These are phyloP conservation scores for Glutinoglossum americanum DNA, from an alignment of 495 filamentous ascomycete species.

Conservation along the genomic window DNA sequence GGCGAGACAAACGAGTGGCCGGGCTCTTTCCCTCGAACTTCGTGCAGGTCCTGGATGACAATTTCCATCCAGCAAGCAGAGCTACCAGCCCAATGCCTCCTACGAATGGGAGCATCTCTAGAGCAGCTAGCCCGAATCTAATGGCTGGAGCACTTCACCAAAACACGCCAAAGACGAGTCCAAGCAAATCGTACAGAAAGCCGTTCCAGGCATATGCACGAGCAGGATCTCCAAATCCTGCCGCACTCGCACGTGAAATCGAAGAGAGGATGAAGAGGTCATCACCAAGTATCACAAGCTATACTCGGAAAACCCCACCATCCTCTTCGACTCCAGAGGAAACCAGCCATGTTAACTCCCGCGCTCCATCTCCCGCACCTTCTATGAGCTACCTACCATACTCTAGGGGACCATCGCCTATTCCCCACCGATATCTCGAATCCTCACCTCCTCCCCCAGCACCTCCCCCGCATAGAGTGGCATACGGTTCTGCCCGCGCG, in stretches of 20 bases:
- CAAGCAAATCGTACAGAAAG: slow-evolving; percentile 28
- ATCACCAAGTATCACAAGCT: background rate
- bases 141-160: slow-evolving; percentile 6
- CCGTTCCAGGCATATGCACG: slow-evolving; percentile 34
- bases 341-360: background rate
- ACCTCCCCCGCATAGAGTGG: slow-evolving; percentile 16
- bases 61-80: slow-evolving; percentile 59
- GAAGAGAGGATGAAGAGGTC: slow-evolving; percentile 12
- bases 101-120: slow-evolving; percentile 24
- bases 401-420: slow-evolving; percentile 16
- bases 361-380: slow-evolving; percentile 17
- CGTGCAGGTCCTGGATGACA: slow-evolving; percentile 68
- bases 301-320: background rate
- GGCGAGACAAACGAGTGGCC: slow-evolving; percentile 66
- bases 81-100: slow-evolving; percentile 49
- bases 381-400: slow-evolving; percentile 13
- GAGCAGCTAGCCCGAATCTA: slow-evolving; percentile 23
- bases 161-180: slow-evolving; percentile 26
- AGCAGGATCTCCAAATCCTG: slow-evolving; percentile 25
- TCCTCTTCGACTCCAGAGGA: background rate
- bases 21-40: slow-evolving; percentile 95
- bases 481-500: slow-evolving; percentile 4
- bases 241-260: slow-evolving; percentile 13
- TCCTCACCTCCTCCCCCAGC: slow-evolving; percentile 19
- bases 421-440: slow-evolving; percentile 15